These are phyloP conservation scores for Leccinellum luteum DNA, from an alignment of 768 basidiomycete genomes.

Conservation along the genomic window DNA sequence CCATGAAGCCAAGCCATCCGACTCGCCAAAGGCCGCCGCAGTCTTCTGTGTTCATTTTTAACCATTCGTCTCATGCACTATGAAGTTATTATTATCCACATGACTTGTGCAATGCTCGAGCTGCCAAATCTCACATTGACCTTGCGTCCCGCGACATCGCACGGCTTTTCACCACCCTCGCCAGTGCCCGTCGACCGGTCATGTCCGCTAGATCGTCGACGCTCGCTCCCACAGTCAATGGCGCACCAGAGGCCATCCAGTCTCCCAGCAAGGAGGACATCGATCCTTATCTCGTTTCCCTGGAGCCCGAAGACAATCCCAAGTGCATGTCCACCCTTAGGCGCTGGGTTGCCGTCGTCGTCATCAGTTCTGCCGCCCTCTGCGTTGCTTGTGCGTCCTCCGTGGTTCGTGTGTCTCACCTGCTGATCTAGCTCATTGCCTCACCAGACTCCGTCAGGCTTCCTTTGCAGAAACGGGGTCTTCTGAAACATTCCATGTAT, in stretches of 20 bases:
- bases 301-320: conserved; percentile 44
- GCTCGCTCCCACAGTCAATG: conserved; percentile 8
- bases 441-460: conserved; percentile 37
- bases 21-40: not conserved
- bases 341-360: conserved; percentile 49
- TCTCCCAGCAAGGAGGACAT: conserved; percentile 1
- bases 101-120: not conserved
- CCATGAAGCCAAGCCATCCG: not conserved
- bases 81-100: conserved; percentile 6
- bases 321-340: conserved; percentile 37
- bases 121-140: not conserved
- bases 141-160: not conserved
- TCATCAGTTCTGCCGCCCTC: conserved; percentile 46
- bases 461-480: conserved; percentile 62
- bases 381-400: conserved; percentile 58
- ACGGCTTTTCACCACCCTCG: not conserved
- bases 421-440: not conserved
- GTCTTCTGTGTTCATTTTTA: not conserved
- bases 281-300: conserved; percentile 29
- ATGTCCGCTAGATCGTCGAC: conserved; percentile 10
- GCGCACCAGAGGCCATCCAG: not conserved
- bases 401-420: conserved; percentile 38
- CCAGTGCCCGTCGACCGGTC: not conserved
- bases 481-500: conserved; percentile 49
- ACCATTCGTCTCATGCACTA: not conserved